Conservation (phyloP, 768 basidiomycete genomes). For the Lactarius quietus region DNA sequence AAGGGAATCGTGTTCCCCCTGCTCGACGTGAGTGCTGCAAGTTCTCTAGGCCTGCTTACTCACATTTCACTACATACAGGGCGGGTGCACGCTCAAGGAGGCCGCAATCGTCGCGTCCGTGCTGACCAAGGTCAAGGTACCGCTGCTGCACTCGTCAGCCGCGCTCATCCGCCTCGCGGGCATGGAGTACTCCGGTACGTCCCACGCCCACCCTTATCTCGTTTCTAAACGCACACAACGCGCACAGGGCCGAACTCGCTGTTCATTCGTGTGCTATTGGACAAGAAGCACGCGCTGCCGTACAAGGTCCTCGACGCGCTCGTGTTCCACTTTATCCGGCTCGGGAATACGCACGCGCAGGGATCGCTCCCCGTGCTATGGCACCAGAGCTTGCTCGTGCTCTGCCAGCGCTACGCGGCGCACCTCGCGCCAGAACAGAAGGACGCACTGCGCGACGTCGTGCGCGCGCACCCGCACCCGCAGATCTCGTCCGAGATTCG, state of each 20-base stretch:
- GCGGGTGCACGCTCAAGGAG: slow-evolving; percentile 88
- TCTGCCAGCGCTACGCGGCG: slow-evolving; percentile 89
- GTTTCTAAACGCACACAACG: background rate
- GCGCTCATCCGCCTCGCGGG: slow-evolving; percentile 89
- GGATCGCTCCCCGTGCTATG: slow-evolving; percentile 93
- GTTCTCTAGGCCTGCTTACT: slow-evolving; percentile 6
- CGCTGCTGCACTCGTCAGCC: slow-evolving; percentile 95
- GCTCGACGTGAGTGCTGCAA: slow-evolving; percentile 66
- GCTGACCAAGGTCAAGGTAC: slow-evolving; percentile 85
- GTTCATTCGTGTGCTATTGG: slow-evolving; percentile 93
- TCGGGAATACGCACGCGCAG: slow-evolving; percentile 86
- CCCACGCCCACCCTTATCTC: background rate
- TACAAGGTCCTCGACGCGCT: slow-evolving; percentile 97
- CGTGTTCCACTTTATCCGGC: slow-evolving; percentile 96
- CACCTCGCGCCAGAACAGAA: slow-evolving; percentile 97
- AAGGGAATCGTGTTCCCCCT: slow-evolving; percentile 97
- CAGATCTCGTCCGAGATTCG: slow-evolving; percentile 89
- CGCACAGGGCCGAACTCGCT: slow-evolving; percentile 80
- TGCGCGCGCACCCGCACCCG: slow-evolving; percentile 79
- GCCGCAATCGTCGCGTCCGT: slow-evolving; percentile 93
- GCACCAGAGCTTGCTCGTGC: slow-evolving; percentile 95
- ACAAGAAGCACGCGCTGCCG: slow-evolving; percentile 97
- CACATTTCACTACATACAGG: slow-evolving; percentile 35
- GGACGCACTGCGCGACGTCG: slow-evolving; percentile 91
- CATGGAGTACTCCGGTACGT: slow-evolving; percentile 90